phyloP scores from a whole-genome alignment of 768 basidiomycete genomes.

The Gautieria morchelliformis region DNA sequence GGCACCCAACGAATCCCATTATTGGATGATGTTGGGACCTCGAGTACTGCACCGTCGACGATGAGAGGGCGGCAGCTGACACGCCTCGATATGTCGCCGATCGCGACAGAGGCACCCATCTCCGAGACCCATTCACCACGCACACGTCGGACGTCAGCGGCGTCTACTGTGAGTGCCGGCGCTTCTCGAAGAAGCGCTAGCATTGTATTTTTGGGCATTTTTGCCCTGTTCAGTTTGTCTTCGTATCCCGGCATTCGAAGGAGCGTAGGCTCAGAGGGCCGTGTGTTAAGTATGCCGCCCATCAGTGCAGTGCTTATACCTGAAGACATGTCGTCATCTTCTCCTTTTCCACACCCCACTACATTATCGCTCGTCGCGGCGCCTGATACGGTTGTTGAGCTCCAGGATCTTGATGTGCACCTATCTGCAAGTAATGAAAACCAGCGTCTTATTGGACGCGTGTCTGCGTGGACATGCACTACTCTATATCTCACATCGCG shows the following conservation, averaged over 20 bases:
- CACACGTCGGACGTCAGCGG: conserved; percentile 37
- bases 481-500: conserved; percentile 88
- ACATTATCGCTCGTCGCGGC: background rate
- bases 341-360: background rate
- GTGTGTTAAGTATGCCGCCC: conserved; percentile 41
- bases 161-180: conserved; percentile 14
- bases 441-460: conserved; percentile 57
- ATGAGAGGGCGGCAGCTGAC: conserved; percentile 1
- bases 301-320: conserved; percentile 17
- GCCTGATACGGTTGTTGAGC: background rate
- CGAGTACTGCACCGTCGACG: background rate
- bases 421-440: background rate
- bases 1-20: background rate
- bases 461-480: conserved; percentile 92
- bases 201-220: conserved; percentile 74
- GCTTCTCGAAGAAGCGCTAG: conserved; percentile 56
- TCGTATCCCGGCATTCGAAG: conserved; percentile 29
- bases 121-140: background rate
- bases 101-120: background rate
- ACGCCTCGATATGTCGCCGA: background rate
- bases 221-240: conserved; percentile 64
- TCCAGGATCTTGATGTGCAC: background rate
- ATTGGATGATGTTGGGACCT: background rate
- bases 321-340: background rate
- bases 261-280: conserved; percentile 20